Conservation (phyloP, 805 yeast species). For the Candida alai region DNA sequence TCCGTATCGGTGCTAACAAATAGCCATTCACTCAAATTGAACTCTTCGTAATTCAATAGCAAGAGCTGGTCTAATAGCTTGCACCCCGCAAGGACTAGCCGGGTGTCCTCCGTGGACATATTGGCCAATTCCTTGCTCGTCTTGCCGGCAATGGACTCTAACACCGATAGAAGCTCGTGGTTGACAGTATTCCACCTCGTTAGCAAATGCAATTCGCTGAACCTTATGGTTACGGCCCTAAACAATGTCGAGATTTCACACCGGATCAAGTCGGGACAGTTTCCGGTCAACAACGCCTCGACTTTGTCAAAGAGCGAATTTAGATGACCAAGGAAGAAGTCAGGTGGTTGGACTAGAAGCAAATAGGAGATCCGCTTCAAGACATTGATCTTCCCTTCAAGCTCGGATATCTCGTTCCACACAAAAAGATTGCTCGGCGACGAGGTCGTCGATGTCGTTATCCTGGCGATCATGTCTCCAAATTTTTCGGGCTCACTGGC, state of each 20-base stretch:
- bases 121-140: constrained; percentile 22
- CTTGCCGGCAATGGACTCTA: constrained; percentile 33
- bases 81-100: constrained; percentile 54
- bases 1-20: constrained; percentile 66
- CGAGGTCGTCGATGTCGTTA: constrained; percentile 28
- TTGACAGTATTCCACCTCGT: constrained; percentile 69
- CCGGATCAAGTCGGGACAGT: constrained; percentile 31
- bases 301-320: constrained; percentile 43
- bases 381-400: constrained; percentile 47
- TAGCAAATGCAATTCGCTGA: constrained; percentile 58
- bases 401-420: constrained; percentile 66
- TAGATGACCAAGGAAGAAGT: constrained; percentile 49
- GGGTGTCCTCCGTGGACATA: constrained; percentile 33
- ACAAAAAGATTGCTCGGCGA: constrained; percentile 59
- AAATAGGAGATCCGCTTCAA: constrained; percentile 64
- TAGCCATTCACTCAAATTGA: constrained; percentile 79
- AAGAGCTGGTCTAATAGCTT: constrained; percentile 76
- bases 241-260: constrained; percentile 52
- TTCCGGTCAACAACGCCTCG: constrained; percentile 23
- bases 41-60: constrained; percentile 67
- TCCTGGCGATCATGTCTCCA: constrained; percentile 30
- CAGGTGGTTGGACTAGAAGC: constrained; percentile 57
- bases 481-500: constrained; percentile 58
- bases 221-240: constrained; percentile 61
- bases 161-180: constrained; percentile 54